Percentiles rank a stretch among this genome's conserved stretches.
phyloP scores from a whole-genome alignment of 1,284 basidiomycete genomes.

The Dichomitus squalens region DNA sequence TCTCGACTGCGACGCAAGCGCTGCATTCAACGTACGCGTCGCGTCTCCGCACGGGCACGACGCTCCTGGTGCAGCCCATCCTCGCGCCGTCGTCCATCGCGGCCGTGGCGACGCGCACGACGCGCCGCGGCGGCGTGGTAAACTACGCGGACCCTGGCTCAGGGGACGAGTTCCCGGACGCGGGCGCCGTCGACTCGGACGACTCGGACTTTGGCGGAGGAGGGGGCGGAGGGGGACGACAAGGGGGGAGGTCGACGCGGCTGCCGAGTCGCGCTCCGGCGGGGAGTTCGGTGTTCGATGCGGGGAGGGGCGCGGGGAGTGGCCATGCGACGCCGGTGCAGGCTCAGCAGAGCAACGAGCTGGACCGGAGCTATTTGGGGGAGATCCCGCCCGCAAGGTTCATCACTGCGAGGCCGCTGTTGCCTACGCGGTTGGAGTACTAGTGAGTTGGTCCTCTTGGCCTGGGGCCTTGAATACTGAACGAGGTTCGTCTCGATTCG shows the following conservation, averaged over 20 bases:
- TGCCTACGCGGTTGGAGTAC: conserved; percentile 64
- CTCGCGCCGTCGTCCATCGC: conserved; percentile 42
- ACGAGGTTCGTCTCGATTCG: neutral
- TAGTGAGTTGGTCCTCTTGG: conserved; percentile 28
- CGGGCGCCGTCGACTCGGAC: conserved; percentile 76
- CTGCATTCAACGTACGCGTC: conserved; percentile 86
- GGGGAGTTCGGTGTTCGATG: conserved; percentile 39
- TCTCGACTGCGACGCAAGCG: conserved; percentile 72
- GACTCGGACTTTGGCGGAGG: conserved; percentile 66
- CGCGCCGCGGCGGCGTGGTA: conserved; percentile 67
- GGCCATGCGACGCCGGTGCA: conserved; percentile 15
- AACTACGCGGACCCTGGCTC: conserved; percentile 90
- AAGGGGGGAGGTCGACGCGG: conserved; percentile 42
- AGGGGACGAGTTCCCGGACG: conserved; percentile 78
- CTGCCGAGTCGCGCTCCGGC: conserved; percentile 39
- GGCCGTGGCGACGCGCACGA: conserved; percentile 42
- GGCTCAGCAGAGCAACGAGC: conserved; percentile 42
- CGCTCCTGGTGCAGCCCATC: conserved; percentile 92
- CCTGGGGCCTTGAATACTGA: neutral
- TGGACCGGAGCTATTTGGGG: conserved; percentile 90
- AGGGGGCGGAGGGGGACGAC: conserved; percentile 40
- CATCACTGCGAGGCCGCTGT: conserved; percentile 63
- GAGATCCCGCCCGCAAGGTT: conserved; percentile 82
- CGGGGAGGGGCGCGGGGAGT: conserved; percentile 21
- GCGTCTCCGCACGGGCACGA: conserved; percentile 90